phyloP scores from a whole-genome alignment of 257 asterid species.

The Nicotiana obtusifolia region DNA sequence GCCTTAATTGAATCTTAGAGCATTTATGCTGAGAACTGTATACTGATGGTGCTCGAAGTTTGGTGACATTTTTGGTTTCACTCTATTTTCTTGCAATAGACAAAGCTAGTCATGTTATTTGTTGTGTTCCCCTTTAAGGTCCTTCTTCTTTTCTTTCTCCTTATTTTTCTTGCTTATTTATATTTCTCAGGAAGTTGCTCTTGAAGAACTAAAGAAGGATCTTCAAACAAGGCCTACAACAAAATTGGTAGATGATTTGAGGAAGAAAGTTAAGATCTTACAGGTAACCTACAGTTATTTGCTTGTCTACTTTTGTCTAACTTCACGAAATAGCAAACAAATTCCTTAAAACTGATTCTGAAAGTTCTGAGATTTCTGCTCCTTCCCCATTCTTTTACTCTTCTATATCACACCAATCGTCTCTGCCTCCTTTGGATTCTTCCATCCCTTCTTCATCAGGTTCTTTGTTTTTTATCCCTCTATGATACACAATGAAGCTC shows the following conservation, averaged over 20 bases:
- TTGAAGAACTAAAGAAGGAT: slow-evolving; percentile 79
- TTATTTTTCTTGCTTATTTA: not conserved
- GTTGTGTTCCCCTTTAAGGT: not conserved
- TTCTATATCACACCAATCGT: not conserved
- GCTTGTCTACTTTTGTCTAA: not conserved
- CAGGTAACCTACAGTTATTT: slow-evolving; percentile 45
- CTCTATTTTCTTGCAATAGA: not conserved
- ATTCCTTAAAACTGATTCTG: slow-evolving; percentile 1
- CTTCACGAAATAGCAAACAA: not conserved
- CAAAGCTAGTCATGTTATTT: not conserved
- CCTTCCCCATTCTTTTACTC: not conserved
- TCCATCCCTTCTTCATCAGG: not conserved
- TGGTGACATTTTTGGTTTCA: not conserved
- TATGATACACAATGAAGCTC: not conserved
- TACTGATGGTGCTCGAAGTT: not conserved
- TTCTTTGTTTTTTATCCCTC: not conserved
- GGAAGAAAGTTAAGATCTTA: slow-evolving; percentile 88
- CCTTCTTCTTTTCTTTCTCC: not conserved
- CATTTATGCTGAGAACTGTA: not conserved
- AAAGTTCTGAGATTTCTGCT: not conserved
- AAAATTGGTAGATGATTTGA: slow-evolving; percentile 82
- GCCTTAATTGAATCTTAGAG: not conserved
- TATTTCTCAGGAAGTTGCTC: slow-evolving; percentile 54
- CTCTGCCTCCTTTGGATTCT: not conserved
- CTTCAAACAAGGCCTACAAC: slow-evolving; percentile 81